Evolutionary conservation across 2,329 filamentous ascomycete species (phyloP).

Genomic region (Fusarium citri): DNA sequence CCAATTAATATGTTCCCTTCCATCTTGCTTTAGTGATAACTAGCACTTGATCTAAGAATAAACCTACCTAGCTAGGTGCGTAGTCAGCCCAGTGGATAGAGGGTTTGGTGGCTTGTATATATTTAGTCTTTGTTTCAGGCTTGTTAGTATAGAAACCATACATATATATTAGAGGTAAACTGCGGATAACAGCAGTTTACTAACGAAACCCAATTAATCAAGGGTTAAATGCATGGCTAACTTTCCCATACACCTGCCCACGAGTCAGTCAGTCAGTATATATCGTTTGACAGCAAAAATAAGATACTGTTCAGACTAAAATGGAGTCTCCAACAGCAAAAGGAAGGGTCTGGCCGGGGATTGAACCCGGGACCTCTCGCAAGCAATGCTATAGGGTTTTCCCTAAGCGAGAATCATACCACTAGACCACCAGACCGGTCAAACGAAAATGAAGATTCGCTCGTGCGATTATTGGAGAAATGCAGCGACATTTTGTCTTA

Average conservation of each 20-base stretch:
- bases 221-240: neutral
- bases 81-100: neutral
- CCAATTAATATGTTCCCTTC: neutral
- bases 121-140: neutral
- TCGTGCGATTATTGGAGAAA: neutral
- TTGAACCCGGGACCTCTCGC: slow-evolving; percentile 61
- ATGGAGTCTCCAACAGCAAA: slow-evolving; percentile 26
- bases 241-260: neutral
- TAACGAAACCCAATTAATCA: neutral
- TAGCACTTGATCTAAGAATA: neutral
- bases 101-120: neutral
- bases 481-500: accelerated
- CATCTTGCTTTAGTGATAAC: no score
- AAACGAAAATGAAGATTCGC: neutral
- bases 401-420: slow-evolving; percentile 39
- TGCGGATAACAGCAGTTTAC: neutral
- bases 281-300: neutral
- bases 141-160: neutral
- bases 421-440: slow-evolving; percentile 37
- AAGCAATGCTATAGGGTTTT: slow-evolving; percentile 47
- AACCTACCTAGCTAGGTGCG: neutral
- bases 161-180: neutral
- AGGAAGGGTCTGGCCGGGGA: slow-evolving; percentile 57
- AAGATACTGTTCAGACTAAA: neutral
- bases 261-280: neutral